These are phyloP conservation scores for Tuctoria greenei DNA, from an alignment of 176 grass and related monocot species.

Conservation along the genomic window DNA sequence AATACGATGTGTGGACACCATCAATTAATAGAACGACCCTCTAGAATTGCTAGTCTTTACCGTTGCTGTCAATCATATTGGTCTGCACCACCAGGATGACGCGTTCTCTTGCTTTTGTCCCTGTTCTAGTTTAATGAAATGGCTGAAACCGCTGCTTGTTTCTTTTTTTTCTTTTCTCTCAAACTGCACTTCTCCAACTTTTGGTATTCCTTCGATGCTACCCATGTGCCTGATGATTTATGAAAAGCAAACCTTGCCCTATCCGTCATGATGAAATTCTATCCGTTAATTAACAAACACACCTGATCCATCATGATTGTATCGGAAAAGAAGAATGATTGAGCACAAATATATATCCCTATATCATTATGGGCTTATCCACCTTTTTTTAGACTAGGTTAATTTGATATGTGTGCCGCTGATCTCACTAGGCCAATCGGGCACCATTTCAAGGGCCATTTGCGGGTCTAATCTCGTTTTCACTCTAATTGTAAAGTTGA, in stretches of 20 bases:
- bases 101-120: background rate
- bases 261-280: background rate
- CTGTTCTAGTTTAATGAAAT: no score
- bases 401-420: background rate
- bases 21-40: no score
- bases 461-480: no score
- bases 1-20: no score
- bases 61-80: background rate
- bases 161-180: background rate
- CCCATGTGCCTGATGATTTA: background rate
- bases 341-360: background rate
- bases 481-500: no score
- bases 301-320: background rate
- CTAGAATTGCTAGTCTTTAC: no score
- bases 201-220: background rate
- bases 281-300: background rate
- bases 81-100: background rate
- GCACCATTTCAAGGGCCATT: background rate
- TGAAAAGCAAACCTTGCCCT: background rate
- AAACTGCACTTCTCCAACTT: background rate
- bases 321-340: slow-evolving; percentile 9
- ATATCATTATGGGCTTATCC: background rate
- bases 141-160: background rate
- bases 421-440: background rate
- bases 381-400: background rate